Evolutionary conservation across 1,139 yeast genomes (phyloP).

Genomic region (Zygosaccharomyces sapae): DNA sequence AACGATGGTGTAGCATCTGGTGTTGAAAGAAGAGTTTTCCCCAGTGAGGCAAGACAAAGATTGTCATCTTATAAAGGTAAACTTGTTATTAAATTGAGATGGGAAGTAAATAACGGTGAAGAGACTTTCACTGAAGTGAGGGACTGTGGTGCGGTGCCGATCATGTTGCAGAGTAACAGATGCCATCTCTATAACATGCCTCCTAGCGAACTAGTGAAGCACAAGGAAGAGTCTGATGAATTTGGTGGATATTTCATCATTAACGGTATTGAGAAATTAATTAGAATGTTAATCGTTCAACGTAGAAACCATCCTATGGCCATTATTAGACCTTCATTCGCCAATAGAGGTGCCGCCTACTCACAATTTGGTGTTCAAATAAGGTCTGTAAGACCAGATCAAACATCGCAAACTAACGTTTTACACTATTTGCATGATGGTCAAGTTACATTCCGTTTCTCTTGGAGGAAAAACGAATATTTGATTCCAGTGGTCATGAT

Average conservation of each 20-base stretch:
- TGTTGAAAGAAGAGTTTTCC: constrained; percentile 72
- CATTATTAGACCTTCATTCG: constrained; percentile 88
- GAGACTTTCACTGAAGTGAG: constrained; percentile 69
- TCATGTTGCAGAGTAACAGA: constrained; percentile 84
- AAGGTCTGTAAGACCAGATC: constrained; percentile 92
- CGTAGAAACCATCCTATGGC: constrained; percentile 99
- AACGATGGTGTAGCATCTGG: constrained; percentile 66
- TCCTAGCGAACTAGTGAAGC: constrained; percentile 72
- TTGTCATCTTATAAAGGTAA: constrained; percentile 71
- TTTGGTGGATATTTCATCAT: constrained; percentile 95
- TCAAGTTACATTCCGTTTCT: constrained; percentile 90
- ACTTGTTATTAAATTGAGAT: constrained; percentile 69
- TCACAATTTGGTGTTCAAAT: constrained; percentile 90
- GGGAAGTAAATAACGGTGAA: constrained; percentile 85
- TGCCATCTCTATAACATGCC: constrained; percentile 83
- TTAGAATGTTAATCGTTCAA: constrained; percentile 96
- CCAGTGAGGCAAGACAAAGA: constrained; percentile 91
- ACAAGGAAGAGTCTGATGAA: constrained; percentile 90
- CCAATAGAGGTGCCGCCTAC: constrained; percentile 89
- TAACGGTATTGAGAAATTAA: constrained; percentile 92
- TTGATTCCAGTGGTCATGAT: constrained; percentile 91
- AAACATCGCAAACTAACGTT: constrained; percentile 94
- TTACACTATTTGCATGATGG: constrained; percentile 94
- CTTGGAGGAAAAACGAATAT: constrained; percentile 96
- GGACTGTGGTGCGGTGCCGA: constrained; percentile 88